Base-by-base conservation (phyloP, 352 stramenopile species). In the Phytophthora melonis region DNA sequence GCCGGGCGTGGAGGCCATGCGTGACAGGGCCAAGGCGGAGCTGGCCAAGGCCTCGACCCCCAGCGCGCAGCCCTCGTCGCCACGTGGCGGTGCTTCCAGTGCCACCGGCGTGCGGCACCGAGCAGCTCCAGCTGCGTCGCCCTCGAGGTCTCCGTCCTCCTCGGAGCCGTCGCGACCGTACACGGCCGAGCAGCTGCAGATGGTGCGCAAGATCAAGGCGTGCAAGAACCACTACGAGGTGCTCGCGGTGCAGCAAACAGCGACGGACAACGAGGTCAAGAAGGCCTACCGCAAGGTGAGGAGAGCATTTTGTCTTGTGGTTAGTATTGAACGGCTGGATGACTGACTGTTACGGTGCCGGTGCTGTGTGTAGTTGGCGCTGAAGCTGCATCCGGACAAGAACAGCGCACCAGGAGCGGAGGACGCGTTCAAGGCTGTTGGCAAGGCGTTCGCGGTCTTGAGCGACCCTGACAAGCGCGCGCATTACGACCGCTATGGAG, bases 351-450 rank as follows among this genome's bases (percentile, higher is more conserved):
- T 74, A 41, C 69, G 41, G 2, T 57, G 16, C 13, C 58, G 18
- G 34, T 57, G 55, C 10, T 41, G 34, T 67, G 4, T 72, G n/a
- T 78, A 97, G 89, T 81, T 97, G 47, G 93, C 93, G 19, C 72
- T 97, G 8, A 97, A 97, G 72, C 73, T 97, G 8, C 93, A 98
- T 74, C 93, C 93, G 0, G 93, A 98, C 74, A 98, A 98, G 82
- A 99, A 99, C 83, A 97, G 91, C 13, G 97, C 97, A 1, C 97
- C 97, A 1, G 92, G 97, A 45, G 97, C 98, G 5, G 97, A 99
- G 74, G 97, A 99, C 70, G 97, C 97, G 30, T 99, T 99, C 84
- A 99, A 99, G 82, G 96, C 90, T 2, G 90, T 97, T 3, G 90
- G 90, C 63, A 94, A 98, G 36, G 98, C 98, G 13, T 99, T 99